A percentile compares a stretch with the other conserved stretches of the same genome.
Conservation (phyloP, 129 eudicot species). For the Helichrysum umbraculigerum region DNA sequence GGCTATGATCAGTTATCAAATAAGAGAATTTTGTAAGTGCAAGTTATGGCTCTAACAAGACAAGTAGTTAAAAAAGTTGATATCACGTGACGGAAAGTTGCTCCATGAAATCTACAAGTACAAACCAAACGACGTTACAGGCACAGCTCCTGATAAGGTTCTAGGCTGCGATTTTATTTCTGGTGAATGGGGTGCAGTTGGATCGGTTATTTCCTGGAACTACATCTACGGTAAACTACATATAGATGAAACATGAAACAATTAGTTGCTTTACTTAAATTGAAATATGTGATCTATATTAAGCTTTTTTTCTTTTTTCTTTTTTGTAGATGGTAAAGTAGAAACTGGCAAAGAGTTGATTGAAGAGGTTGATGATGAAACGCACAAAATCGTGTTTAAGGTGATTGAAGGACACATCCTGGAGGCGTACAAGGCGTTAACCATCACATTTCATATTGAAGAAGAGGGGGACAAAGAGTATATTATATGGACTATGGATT, state of each 20-base stretch:
- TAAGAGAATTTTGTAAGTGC: too few relatives aligned
- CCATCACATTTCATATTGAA: background rate
- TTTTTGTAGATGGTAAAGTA: constrained; percentile 25
- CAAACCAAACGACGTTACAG: constrained; percentile 25
- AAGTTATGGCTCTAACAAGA: constrained; percentile 1
- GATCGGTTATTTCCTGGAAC: constrained; percentile 33
- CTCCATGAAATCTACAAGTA: constrained; percentile 23
- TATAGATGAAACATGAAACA: too few relatives aligned
- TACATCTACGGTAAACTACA: constrained; percentile 25
- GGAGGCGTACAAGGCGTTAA: constrained; percentile 21
- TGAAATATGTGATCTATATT: too few relatives aligned
- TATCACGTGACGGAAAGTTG: constrained; percentile 21
- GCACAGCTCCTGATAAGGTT: constrained; percentile 16
- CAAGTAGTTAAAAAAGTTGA: constrained; percentile 20
- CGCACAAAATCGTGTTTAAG: constrained; percentile 16
- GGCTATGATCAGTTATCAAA: too few relatives aligned
- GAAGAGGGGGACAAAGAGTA: background rate
- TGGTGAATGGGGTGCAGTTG: constrained; percentile 41
- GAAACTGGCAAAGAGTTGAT: constrained; percentile 12
- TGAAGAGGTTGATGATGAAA: constrained; percentile 23
- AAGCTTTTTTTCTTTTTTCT: too few relatives aligned
- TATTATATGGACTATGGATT: constrained; percentile 21
- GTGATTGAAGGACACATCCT: constrained; percentile 18
- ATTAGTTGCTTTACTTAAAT: too few relatives aligned
- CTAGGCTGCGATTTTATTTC: constrained; percentile 25